phyloP scores from a whole-genome alignment of 345 rosid species.

The Brassica cretica region DNA sequence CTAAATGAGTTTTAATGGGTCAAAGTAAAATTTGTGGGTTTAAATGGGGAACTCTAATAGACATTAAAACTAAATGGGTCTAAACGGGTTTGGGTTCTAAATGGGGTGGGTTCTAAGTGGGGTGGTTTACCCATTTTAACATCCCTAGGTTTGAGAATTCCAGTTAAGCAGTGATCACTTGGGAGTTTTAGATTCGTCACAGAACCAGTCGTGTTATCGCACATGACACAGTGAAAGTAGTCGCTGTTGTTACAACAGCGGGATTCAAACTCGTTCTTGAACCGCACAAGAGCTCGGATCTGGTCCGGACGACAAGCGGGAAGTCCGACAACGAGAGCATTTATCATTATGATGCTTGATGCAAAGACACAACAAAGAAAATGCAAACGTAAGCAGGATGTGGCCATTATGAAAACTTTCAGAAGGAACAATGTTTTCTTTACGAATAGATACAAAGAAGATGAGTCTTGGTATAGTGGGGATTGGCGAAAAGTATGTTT shows the following conservation, averaged over 20 bases:
- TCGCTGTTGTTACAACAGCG: neutral
- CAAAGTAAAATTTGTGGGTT: too few species aligned
- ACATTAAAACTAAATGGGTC: too few species aligned
- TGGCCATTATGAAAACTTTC: neutral
- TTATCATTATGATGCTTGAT: neutral
- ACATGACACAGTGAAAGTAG: neutral
- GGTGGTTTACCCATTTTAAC: too few species aligned
- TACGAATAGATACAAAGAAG: neutral
- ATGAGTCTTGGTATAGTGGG: neutral
- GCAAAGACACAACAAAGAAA: neutral
- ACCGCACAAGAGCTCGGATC: neutral
- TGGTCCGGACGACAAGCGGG: slow-evolving; percentile 3
- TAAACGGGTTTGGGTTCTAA: too few species aligned
- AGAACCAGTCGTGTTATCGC: neutral
- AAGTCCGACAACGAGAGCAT: neutral
- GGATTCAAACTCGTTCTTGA: slow-evolving; percentile 22
- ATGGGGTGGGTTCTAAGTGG: too few species aligned
- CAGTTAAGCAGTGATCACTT: neutral
- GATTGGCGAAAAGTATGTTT: neutral
- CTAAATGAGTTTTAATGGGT: too few species aligned
- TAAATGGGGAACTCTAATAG: too few species aligned
- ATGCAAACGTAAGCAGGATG: neutral
- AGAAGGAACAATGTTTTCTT: neutral
- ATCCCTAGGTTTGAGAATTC: slow-evolving; percentile 6
- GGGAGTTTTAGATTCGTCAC: neutral